A percentile compares a stretch with the other conserved stretches of the same genome.
These are phyloP conservation scores for Diplogelasinospora grovesii DNA, from an alignment of 495 filamentous ascomycete genomes.

Conservation along the genomic window DNA sequence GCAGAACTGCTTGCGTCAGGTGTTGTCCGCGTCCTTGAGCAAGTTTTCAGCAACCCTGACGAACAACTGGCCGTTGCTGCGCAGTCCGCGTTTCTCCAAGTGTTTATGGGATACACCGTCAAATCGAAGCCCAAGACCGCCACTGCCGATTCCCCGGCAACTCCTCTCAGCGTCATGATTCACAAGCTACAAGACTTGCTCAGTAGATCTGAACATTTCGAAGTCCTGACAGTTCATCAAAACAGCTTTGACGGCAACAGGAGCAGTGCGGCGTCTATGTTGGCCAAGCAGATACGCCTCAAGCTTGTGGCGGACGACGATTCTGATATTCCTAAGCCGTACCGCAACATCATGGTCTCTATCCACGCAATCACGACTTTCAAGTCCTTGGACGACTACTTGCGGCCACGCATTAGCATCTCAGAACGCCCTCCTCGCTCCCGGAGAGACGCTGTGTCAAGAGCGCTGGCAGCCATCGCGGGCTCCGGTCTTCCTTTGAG, in stretches of 20 bases:
- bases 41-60: constrained; percentile 68
- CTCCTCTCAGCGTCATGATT: constrained; percentile 84
- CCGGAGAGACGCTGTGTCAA: constrained; percentile 60
- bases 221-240: constrained; percentile 91
- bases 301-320: constrained; percentile 86
- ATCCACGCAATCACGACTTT: constrained; percentile 99
- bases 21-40: constrained; percentile 74
- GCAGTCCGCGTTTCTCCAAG: constrained; percentile 77
- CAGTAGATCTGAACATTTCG: constrained; percentile 95
- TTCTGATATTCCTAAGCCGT: constrained; percentile 75
- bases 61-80: constrained; percentile 51
- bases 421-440: constrained; percentile 71
- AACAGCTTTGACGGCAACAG: constrained; percentile 88
- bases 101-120: constrained; percentile 78
- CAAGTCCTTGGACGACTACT: constrained; percentile 93
- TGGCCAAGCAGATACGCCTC: constrained; percentile 90
- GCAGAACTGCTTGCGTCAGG: constrained; percentile 87
- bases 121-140: constrained; percentile 57
- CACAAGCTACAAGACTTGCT: constrained; percentile 93
- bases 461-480: constrained; percentile 71
- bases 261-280: constrained; percentile 89
- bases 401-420: constrained; percentile 80
- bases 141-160: constrained; percentile 57
- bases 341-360: constrained; percentile 91
- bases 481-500: constrained; percentile 53